Evolutionary conservation across 805 yeast species (phyloP).

Genomic region (Suhomyces emberorum): DNA sequence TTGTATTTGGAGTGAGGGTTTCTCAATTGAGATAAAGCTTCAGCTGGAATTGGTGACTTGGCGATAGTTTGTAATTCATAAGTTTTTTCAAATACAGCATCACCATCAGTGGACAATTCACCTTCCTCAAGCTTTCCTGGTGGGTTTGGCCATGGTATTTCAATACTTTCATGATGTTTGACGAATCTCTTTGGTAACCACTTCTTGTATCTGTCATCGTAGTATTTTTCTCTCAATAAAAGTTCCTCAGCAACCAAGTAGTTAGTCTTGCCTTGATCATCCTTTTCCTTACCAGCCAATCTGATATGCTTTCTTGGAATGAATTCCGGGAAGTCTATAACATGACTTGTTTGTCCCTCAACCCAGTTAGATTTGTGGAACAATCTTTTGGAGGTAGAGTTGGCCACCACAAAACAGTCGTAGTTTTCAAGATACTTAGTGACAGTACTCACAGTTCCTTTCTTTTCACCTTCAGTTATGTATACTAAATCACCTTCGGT

Average conservation of each 20-base stretch:
- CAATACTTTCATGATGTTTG: slow-evolving; percentile 60
- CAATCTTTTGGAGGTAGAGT: slow-evolving; percentile 62
- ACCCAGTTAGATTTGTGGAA: slow-evolving; percentile 75
- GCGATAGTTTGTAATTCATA: slow-evolving; percentile 67
- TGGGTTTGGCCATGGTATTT: slow-evolving; percentile 90
- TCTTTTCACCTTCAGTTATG: slow-evolving; percentile 62
- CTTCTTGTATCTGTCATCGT: slow-evolving; percentile 67
- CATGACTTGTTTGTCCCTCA: slow-evolving; percentile 67
- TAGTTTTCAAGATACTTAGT: slow-evolving; percentile 55
- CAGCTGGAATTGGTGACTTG: slow-evolving; percentile 65
- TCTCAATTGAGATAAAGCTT: slow-evolving; percentile 65
- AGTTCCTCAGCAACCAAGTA: slow-evolving; percentile 80
- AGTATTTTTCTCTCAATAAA: slow-evolving; percentile 64
- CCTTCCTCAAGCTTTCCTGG: slow-evolving; percentile 51
- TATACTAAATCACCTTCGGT: slow-evolving; percentile 77
- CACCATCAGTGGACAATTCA: slow-evolving; percentile 53
- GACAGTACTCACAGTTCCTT: slow-evolving; percentile 73
- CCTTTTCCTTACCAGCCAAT: slow-evolving; percentile 73
- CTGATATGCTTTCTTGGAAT: slow-evolving; percentile 60
- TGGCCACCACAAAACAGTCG: slow-evolving; percentile 64
- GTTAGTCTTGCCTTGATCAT: slow-evolving; percentile 58
- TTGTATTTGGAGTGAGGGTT: slow-evolving; percentile 73
- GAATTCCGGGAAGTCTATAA: slow-evolving; percentile 64
- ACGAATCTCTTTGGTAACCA: slow-evolving; percentile 79
- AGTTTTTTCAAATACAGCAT: slow-evolving; percentile 65